Evolutionary conservation across 2,329 filamentous ascomycete genomes (phyloP).

Genomic region (Nannizzia gypsea): DNA sequence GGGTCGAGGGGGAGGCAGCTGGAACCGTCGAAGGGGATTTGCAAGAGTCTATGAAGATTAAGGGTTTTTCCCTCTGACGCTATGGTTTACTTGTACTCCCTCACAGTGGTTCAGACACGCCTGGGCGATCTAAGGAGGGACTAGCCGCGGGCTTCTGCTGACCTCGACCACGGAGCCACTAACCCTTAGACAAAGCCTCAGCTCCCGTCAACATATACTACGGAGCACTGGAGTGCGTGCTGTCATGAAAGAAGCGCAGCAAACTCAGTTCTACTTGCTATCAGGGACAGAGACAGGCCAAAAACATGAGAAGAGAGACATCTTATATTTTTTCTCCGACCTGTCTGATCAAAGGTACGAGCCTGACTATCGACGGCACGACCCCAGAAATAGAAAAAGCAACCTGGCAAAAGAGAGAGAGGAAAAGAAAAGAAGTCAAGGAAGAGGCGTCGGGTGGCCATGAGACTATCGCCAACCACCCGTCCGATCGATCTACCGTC

Average conservation of each 20-base stretch:
- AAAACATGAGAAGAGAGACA: background rate
- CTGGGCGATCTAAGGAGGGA: background rate
- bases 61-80: background rate
- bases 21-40: background rate
- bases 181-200: no score
- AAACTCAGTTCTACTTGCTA: background rate
- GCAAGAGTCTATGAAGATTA: background rate
- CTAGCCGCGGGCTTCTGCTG: background rate
- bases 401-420: no score
- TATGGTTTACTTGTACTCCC: background rate
- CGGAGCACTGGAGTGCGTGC: no score
- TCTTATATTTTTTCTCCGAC: background rate
- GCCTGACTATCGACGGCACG: background rate
- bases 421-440: background rate
- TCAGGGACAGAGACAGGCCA: no score
- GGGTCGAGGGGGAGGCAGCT: background rate
- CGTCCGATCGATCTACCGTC: background rate
- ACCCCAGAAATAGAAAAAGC: background rate
- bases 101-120: background rate
- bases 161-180: no score
- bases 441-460: constrained; percentile 3
- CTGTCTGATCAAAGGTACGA: background rate
- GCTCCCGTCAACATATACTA: no score
- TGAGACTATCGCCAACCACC: background rate
- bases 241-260: background rate